A percentile compares a stretch with the other conserved stretches of the same genome.
Conservation (phyloP, 768 basidiomycete species). For the Auriscalpium microsporum region DNA sequence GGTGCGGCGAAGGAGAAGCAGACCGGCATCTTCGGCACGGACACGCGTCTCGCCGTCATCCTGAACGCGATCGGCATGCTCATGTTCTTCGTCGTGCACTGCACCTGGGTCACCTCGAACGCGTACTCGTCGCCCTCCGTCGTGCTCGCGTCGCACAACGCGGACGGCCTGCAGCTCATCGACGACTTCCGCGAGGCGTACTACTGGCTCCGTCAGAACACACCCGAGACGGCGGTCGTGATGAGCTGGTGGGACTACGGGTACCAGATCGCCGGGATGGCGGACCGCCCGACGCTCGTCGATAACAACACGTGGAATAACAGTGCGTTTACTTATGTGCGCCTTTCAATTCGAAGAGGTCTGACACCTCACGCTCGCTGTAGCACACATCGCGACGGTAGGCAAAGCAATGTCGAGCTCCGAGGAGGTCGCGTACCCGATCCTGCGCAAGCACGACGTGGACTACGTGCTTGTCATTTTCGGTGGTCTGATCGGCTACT, state of each 20-base stretch:
- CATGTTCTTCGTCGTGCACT: constrained; percentile 88
- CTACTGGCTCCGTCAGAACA: constrained; percentile 97
- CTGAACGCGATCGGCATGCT: constrained; percentile 71
- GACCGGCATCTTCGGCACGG: constrained; percentile 74
- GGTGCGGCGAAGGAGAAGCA: constrained; percentile 19
- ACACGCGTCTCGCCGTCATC: constrained; percentile 71
- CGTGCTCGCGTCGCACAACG: constrained; percentile 70
- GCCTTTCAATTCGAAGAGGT: background rate
- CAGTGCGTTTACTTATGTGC: constrained; percentile 48
- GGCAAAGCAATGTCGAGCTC: constrained; percentile 95
- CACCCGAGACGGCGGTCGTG: constrained; percentile 81
- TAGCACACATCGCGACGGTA: constrained; percentile 96
- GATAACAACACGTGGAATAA: constrained; percentile 99
- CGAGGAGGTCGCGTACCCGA: constrained; percentile 95
- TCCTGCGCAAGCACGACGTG: constrained; percentile 94
- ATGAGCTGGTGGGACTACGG: constrained; percentile 99
- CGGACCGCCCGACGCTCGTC: constrained; percentile 89
- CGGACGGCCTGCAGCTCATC: constrained; percentile 91
- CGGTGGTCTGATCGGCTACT: constrained; percentile 92
- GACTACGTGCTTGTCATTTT: constrained; percentile 97
- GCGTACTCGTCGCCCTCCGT: constrained; percentile 99
- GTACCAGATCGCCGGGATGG: constrained; percentile 99
- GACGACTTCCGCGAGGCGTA: constrained; percentile 99
- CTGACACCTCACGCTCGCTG: background rate
- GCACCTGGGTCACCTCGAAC: constrained; percentile 90